Evolutionary conservation across 352 stramenopile genomes (phyloP).

Genomic region (Phytophthora nicotianae): DNA sequence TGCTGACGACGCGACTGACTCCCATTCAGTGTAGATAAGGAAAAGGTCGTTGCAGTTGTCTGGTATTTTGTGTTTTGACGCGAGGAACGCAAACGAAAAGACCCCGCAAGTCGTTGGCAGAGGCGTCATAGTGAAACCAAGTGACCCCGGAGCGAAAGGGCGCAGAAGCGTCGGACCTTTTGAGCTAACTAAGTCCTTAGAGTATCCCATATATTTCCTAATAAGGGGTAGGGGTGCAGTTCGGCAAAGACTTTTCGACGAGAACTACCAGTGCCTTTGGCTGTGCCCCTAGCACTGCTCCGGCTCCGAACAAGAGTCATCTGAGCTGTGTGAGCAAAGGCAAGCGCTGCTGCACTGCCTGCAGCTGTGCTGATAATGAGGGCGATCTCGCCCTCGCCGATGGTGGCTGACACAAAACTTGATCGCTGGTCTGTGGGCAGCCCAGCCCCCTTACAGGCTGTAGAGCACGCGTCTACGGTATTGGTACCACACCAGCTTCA

Average conservation of each 20-base stretch:
- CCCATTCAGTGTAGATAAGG: constrained; percentile 25
- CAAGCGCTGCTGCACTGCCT: not conserved
- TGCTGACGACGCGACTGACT: constrained; percentile 35
- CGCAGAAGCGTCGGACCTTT: constrained; percentile 11
- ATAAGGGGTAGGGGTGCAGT: constrained; percentile 6
- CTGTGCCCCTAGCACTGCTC: not conserved
- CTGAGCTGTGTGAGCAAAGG: not conserved
- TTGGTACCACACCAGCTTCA: constrained; percentile 7
- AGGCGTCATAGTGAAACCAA: constrained; percentile 1
- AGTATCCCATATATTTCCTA: not conserved
- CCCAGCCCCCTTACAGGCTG: not conserved
- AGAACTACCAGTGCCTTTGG: too few relatives aligned
- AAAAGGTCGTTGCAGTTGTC: constrained; percentile 13
- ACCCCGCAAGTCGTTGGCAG: constrained; percentile 13
- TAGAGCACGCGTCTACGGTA: not conserved
- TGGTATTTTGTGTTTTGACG: constrained; percentile 31
- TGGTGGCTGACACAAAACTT: not conserved
- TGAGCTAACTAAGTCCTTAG: not conserved
- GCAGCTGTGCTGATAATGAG: not conserved
- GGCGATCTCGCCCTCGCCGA: too few relatives aligned
- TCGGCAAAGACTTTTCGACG: not conserved
- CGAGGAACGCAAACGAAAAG: constrained; percentile 24
- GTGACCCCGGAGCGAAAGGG: constrained; percentile 18
- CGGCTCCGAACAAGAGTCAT: not conserved
- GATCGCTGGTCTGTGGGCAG: not conserved